Evolutionary conservation across 768 basidiomycete genomes (phyloP).

Genomic region (Pleurotus djamor): DNA sequence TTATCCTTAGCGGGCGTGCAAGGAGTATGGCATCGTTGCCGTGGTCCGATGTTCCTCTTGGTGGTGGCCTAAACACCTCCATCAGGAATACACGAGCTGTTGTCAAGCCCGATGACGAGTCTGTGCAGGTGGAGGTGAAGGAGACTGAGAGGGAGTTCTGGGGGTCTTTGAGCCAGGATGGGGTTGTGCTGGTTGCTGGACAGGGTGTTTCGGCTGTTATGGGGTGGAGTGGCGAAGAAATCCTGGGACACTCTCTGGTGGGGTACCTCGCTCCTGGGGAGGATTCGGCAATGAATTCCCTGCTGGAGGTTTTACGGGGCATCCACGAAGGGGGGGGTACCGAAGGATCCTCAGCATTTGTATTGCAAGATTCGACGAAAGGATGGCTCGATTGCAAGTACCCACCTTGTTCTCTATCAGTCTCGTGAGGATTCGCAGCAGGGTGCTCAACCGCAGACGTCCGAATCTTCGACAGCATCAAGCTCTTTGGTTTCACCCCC

Average conservation of each 20-base stretch:
- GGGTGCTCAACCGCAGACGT: neutral
- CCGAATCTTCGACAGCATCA: neutral
- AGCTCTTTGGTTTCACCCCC: neutral
- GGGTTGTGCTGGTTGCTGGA: constrained; percentile 51
- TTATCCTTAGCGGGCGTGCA: constrained; percentile 84
- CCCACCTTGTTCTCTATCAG: constrained; percentile 22
- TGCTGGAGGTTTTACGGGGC: constrained; percentile 20
- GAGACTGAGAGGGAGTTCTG: constrained; percentile 39
- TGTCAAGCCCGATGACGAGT: constrained; percentile 2
- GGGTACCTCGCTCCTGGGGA: constrained; percentile 29
- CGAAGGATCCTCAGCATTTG: constrained; percentile 19
- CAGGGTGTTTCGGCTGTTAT: constrained; percentile 58
- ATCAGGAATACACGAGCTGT: constrained; percentile 6
- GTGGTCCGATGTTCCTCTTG: constrained; percentile 56
- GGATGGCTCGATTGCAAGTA: constrained; percentile 23
- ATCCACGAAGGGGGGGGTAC: constrained; percentile 13
- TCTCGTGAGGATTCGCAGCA: neutral
- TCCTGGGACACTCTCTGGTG: constrained; percentile 46
- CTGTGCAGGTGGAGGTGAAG: neutral
- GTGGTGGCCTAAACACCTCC: constrained; percentile 41
- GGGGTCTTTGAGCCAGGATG: constrained; percentile 45
- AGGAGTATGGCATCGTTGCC: constrained; percentile 59
- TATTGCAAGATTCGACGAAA: constrained; percentile 37
- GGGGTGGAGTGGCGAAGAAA: constrained; percentile 55
- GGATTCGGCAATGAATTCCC: constrained; percentile 18